Evolutionary conservation across 129 eudicot genomes (phyloP).

Genomic region (Centella asiatica): DNA sequence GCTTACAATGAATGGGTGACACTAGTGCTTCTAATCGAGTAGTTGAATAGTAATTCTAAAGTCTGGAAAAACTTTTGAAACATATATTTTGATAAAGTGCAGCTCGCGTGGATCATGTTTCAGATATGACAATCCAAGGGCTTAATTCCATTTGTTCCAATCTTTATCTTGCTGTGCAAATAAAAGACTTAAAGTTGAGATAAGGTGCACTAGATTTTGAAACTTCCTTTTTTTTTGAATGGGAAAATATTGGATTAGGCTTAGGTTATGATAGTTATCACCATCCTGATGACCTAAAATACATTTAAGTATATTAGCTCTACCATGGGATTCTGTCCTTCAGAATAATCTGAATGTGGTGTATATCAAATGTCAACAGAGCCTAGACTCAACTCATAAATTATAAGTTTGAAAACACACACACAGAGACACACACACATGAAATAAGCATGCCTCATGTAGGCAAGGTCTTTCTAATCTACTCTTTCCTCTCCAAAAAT

Average conservation of each 20-base stretch:
- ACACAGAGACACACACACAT: no score
- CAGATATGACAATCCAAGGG: neutral
- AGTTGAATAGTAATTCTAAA: slow-evolving; percentile 1
- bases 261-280: neutral
- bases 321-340: slow-evolving; percentile 2
- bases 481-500: no score
- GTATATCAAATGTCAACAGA: neutral
- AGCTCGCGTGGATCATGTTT: neutral
- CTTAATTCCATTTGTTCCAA: neutral
- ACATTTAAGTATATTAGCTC: neutral
- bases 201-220: neutral
- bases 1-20: slow-evolving; percentile 21
- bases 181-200: neutral
- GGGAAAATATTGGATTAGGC: neutral
- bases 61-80: neutral
- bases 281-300: neutral
- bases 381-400: neutral
- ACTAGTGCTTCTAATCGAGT: slow-evolving; percentile 9
- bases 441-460: no score
- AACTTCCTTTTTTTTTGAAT: neutral
- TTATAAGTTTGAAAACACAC: no score
- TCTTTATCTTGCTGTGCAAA: no score
- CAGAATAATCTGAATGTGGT: slow-evolving; percentile 3
- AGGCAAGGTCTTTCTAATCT: no score
- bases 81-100: neutral